Evolutionary conservation across 1,284 basidiomycete species (phyloP).

Genomic region (Rhodotorula sp.): DNA sequence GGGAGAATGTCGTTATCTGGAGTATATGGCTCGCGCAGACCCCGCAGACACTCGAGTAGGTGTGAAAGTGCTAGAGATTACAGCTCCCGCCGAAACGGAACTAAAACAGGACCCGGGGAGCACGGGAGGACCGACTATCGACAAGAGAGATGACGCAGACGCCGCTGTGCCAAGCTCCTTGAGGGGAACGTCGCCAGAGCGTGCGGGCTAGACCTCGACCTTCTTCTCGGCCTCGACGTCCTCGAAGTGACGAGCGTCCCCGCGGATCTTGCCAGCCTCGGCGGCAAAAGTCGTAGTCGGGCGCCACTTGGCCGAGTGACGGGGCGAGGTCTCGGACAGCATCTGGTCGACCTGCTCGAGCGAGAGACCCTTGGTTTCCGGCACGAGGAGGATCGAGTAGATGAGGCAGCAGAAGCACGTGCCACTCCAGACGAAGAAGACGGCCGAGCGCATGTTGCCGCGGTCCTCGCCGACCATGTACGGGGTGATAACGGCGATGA

Average conservation of each 20-base stretch:
- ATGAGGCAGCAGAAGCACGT: slow-evolving; percentile 44
- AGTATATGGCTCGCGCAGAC: too few species aligned
- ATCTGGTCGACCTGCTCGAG: slow-evolving; percentile 51
- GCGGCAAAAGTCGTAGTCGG: slow-evolving; percentile 36
- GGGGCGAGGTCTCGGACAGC: slow-evolving; percentile 38
- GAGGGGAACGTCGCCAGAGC: too few species aligned
- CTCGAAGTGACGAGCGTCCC: slow-evolving; percentile 13
- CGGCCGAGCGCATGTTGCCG: slow-evolving; percentile 40
- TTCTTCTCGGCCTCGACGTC: neutral
- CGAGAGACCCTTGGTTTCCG: slow-evolving; percentile 49
- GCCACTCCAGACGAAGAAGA: slow-evolving; percentile 48
- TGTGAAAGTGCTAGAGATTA: neutral
- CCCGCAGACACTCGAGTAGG: too few species aligned
- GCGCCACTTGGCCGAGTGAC: slow-evolving; percentile 42
- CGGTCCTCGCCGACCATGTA: slow-evolving; percentile 40
- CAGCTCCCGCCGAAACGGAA: neutral
- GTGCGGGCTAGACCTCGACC: neutral
- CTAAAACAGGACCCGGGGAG: neutral
- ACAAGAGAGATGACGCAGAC: too few species aligned
- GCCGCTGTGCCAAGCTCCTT: too few species aligned
- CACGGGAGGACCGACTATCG: neutral
- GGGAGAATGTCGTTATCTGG: too few species aligned
- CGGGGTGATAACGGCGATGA: slow-evolving; percentile 43
- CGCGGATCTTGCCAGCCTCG: slow-evolving; percentile 20
- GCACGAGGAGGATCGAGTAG: slow-evolving; percentile 47